phyloP scores from a whole-genome alignment of 2,329 filamentous ascomycete species.

The Pseudogymnoascus sp. region DNA sequence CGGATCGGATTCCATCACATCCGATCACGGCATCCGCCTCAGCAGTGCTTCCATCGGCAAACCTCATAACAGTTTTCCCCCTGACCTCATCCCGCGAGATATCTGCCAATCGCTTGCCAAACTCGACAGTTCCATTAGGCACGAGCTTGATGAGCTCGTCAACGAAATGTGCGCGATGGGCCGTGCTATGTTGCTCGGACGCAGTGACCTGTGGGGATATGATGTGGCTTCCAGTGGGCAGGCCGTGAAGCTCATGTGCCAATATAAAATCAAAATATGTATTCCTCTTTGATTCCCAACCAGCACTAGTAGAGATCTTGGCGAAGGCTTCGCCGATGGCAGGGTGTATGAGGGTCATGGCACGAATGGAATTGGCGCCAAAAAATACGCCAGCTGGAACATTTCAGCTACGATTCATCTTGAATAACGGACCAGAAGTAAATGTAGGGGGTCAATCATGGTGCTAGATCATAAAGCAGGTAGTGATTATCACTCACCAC shows the following conservation, averaged over 20 bases:
- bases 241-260: conserved; percentile 3
- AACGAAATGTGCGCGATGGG: conserved; percentile 32
- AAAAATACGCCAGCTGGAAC: conserved; percentile 17
- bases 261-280: conserved; percentile 10
- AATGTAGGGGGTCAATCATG: not conserved
- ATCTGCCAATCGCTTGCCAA: conserved; percentile 26
- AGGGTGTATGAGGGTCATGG: conserved; percentile 16
- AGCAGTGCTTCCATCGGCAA: conserved; percentile 35
- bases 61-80: conserved; percentile 23
- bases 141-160: conserved; percentile 33
- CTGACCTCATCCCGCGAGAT: conserved; percentile 16
- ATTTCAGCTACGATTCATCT: not conserved
- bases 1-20: conserved; percentile 54
- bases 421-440: not conserved
- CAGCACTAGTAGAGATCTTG: conserved; percentile 13
- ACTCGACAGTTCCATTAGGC: conserved; percentile 24
- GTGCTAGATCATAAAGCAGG: not conserved
- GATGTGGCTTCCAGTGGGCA: conserved; percentile 2
- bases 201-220: not conserved
- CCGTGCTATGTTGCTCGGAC: not conserved
- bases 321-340: conserved; percentile 15
- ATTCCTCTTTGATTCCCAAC: conserved; percentile 7
- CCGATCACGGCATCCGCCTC: conserved; percentile 41
- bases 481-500: conserved; percentile 10
- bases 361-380: conserved; percentile 14